Percentiles rank a stretch among this genome's conserved stretches.
These are phyloP conservation scores for Rhexocercosporidium sp. DNA, from an alignment of 2,329 filamentous ascomycete species.

Conservation along the genomic window DNA sequence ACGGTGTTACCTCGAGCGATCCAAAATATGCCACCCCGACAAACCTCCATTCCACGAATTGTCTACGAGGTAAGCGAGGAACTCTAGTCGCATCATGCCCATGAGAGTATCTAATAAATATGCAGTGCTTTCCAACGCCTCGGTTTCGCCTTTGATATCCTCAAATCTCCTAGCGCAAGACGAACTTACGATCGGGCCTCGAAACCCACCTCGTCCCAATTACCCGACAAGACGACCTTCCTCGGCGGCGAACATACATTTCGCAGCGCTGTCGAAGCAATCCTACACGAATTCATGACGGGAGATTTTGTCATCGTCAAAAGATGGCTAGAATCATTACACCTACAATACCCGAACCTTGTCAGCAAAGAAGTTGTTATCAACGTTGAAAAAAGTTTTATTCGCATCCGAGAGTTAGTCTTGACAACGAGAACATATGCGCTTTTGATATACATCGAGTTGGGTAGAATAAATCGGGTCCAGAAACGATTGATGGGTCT, in stretches of 20 bases:
- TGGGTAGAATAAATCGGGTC: constrained; percentile 46
- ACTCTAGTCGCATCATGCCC: not conserved
- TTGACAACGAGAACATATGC: constrained; percentile 47
- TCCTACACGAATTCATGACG: constrained; percentile 47
- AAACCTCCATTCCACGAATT: constrained; percentile 45
- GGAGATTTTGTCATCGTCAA: constrained; percentile 47
- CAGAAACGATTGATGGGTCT: constrained; percentile 46
- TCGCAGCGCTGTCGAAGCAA: constrained; percentile 44
- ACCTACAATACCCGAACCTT: constrained; percentile 45
- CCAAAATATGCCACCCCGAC: constrained; percentile 48
- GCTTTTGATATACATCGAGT: constrained; percentile 46
- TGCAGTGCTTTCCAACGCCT: constrained; percentile 47
- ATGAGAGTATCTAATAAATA: constrained; percentile 12
- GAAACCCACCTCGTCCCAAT: constrained; percentile 36
- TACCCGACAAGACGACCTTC: constrained; percentile 42
- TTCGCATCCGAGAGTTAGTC: constrained; percentile 45
- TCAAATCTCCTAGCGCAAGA: constrained; percentile 46
- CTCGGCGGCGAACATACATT: constrained; percentile 47
- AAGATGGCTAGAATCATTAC: constrained; percentile 43
- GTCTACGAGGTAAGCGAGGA: constrained; percentile 42
- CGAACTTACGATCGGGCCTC: constrained; percentile 46
- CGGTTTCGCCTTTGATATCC: constrained; percentile 48
- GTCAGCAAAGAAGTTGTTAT: constrained; percentile 45
- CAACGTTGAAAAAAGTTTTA: constrained; percentile 45
- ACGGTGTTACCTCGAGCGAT: constrained; percentile 47